A percentile compares a stretch with the other conserved stretches of the same genome.
phyloP scores from a whole-genome alignment of 2,329 filamentous ascomycete genomes.

The Eutypella sp. region DNA sequence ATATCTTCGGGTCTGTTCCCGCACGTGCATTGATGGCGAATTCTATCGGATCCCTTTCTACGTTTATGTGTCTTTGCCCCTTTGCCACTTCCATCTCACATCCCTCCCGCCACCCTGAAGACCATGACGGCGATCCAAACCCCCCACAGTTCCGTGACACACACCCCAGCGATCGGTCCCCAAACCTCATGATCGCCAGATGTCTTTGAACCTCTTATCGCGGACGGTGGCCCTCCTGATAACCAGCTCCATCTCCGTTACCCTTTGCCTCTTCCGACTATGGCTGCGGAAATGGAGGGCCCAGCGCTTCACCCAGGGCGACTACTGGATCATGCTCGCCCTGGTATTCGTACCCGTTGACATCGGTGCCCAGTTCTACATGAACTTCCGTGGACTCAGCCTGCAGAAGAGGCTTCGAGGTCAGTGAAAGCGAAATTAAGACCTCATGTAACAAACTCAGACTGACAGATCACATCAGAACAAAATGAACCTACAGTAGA shows the following conservation, averaged over 20 bases:
- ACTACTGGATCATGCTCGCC: constrained; percentile 8
- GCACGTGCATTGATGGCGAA: too few relatives aligned
- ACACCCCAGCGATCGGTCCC: not conserved
- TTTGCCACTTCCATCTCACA: not conserved
- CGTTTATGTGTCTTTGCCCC: too few relatives aligned
- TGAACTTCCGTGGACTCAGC: too few relatives aligned
- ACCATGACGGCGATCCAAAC: not conserved
- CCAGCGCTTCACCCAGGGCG: constrained; percentile 4
- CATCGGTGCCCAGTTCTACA: constrained; percentile 5
- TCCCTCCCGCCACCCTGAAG: too few relatives aligned
- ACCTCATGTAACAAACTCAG: not conserved
- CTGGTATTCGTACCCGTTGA: constrained; percentile 4
- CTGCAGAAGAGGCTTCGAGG: too few relatives aligned
- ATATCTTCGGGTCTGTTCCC: too few relatives aligned
- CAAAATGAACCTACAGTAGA: not conserved
- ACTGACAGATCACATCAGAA: not conserved
- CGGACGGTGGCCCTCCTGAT: not conserved
- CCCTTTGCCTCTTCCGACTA: constrained; percentile 6
- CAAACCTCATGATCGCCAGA: not conserved
- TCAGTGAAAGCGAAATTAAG: not conserved
- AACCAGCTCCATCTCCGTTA: not conserved
- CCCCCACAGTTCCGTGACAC: too few relatives aligned
- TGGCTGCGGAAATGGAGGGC: constrained; percentile 5
- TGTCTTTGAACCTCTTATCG: not conserved
- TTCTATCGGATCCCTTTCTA: not conserved